phyloP scores from a whole-genome alignment of 2,329 filamentous ascomycete species.

The Meredithiella fracta region DNA sequence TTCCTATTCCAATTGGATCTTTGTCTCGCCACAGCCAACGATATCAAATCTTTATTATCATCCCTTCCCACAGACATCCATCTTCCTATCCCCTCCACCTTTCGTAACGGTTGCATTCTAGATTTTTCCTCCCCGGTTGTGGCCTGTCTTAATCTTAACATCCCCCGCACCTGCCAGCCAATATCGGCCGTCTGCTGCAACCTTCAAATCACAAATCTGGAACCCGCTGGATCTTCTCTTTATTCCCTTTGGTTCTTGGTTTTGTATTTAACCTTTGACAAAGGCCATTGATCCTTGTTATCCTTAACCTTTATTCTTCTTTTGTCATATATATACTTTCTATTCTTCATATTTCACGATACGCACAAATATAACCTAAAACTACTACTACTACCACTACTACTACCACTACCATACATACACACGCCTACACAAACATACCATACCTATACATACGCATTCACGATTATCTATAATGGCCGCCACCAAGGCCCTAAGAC shows the following conservation, averaged over 20 bases:
- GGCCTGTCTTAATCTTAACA: not conserved
- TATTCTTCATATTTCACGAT: too few species aligned
- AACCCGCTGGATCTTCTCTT: not conserved
- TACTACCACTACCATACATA: not conserved
- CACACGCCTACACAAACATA: not conserved
- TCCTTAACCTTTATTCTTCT: not conserved
- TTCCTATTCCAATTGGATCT: not conserved
- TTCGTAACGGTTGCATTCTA: not conserved
- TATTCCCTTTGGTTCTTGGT: not conserved
- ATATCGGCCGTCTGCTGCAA: not conserved
- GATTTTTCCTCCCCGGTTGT: not conserved
- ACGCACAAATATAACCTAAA: too few species aligned
- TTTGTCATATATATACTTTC: too few species aligned
- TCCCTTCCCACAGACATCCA: not conserved
- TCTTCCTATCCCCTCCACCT: not conserved
- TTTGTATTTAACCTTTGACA: not conserved
- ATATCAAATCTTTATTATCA: not conserved
- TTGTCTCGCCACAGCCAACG: not conserved
- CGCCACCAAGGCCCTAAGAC: slow-evolving; percentile 3
- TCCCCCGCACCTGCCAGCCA: not conserved
- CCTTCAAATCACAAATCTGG: not conserved
- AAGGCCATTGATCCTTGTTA: not conserved
- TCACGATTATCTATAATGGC: not conserved
- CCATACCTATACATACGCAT: not conserved
- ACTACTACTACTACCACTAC: too few species aligned